Evolutionary conservation across 805 yeast genomes (phyloP), one percentile per base, ranked within the genome.

Genomic region (Metschnikowia kunwiensis): DNA sequence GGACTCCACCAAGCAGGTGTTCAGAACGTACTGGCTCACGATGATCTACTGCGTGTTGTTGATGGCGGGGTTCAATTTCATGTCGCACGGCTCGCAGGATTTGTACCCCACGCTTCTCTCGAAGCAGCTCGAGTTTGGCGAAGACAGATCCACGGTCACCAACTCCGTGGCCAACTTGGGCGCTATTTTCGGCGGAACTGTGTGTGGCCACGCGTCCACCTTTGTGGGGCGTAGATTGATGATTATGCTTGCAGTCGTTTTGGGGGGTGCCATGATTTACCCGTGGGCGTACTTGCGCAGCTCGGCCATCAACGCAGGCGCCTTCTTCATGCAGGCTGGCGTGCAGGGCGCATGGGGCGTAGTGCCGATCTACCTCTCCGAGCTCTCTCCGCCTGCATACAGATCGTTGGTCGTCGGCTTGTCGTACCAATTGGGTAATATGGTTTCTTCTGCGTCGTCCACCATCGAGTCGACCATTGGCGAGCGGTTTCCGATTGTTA

Each of bases 321-420:
- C 63, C 4, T 81, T 81, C 58, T 79, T 79, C 62, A 53, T 80
- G 52, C 84, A 80, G 53, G 71, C 74, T 49, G 74, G 75, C 37
- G 82, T 81, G 5, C 81, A 78, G 65, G 88, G 87, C 24, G 79
- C 80, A 5, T 82, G 86, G 83, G 87, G 88, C 45, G 75, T 82
- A 29, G 67, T 77, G 9, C 86, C 88, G 14, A 72, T 79, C 29
- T 80, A 80, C 57, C 62, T 83, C 27, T 65, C 80, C 23, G 89
- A 82, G 58, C 64, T 82, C 32, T 74, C 84, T 12, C 60, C 61
- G 5, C 40, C 40, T 11, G 40, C 40, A 1, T 27, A 36, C 30
- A 39, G 46, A 20, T 25, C 46, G 5, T 38, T 45, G 37, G 49
- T 45, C 34, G 47, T 43, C n/a, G 49, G 49, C 4, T 57, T 78